Evolutionary conservation across 768 basidiomycete species (phyloP).

Genomic region (Sistotremastrum niveocremeum): DNA sequence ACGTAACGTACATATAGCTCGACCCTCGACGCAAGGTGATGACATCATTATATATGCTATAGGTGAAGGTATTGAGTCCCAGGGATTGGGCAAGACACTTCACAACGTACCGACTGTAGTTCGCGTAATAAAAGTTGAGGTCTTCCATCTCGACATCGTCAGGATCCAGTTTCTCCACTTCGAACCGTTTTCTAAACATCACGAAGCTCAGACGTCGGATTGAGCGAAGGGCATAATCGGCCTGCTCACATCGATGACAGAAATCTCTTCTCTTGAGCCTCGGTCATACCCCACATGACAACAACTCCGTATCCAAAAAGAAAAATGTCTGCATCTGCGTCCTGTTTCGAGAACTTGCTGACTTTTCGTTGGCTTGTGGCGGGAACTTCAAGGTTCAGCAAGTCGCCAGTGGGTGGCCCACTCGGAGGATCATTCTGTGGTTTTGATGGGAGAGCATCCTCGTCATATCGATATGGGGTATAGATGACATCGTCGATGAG

Average conservation of each 20-base stretch:
- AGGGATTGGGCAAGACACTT: neutral
- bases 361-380: constrained; percentile 22
- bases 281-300: constrained; percentile 97
- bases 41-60: constrained; percentile 91
- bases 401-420: constrained; percentile 8
- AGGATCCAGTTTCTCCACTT: constrained; percentile 75
- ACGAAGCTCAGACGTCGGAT: neutral
- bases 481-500: constrained; percentile 89
- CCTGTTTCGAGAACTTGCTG: constrained; percentile 11
- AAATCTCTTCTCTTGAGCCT: constrained; percentile 82
- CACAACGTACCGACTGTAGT: constrained; percentile 70
- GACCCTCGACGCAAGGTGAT: constrained; percentile 91
- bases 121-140: constrained; percentile 91
- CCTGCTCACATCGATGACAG: constrained; percentile 71
- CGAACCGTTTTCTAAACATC: constrained; percentile 70
- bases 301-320: constrained; percentile 90
- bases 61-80: constrained; percentile 3
- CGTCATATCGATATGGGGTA: constrained; percentile 77
- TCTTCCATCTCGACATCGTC: constrained; percentile 95
- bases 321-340: constrained; percentile 77
- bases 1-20: constrained; percentile 69
- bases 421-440: constrained; percentile 7
- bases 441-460: constrained; percentile 16
- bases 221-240: neutral
- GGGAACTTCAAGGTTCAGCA: constrained; percentile 25